A percentile compares a stretch with the other conserved stretches of the same genome.
phyloP scores from a whole-genome alignment of 2,329 filamentous ascomycete species.

The Coniella lustricola region DNA sequence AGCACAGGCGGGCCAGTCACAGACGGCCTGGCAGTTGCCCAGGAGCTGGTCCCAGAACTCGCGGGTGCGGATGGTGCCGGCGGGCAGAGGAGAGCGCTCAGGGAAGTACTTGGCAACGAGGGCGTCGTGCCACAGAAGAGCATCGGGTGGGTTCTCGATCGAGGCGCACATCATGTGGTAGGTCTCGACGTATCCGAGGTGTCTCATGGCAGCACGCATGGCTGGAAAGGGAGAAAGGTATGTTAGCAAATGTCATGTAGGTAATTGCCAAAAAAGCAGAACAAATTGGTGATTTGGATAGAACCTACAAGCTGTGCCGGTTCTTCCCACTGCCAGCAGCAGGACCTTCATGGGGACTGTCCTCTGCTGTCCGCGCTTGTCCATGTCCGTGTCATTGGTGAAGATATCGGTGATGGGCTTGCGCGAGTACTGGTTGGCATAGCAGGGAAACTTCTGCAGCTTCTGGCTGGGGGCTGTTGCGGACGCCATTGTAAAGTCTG shows the following conservation, averaged over 20 bases:
- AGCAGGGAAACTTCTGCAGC: constrained; percentile 15
- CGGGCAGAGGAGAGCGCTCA: constrained; percentile 45
- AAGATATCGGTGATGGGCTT: constrained; percentile 52
- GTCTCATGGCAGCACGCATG: constrained; percentile 57
- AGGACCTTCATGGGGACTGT: constrained; percentile 66
- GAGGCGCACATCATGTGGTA: constrained; percentile 70
- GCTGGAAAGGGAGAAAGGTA: constrained; percentile 34
- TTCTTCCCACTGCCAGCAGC: constrained; percentile 60
- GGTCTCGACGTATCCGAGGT: constrained; percentile 59
- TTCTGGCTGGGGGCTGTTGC: constrained; percentile 10
- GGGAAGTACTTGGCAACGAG: constrained; percentile 47
- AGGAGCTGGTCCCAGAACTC: constrained; percentile 64
- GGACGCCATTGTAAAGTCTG: neutral
- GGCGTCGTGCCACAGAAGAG: constrained; percentile 64
- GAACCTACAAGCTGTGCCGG: constrained; percentile 61
- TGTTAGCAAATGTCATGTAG: neutral
- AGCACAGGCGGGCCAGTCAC: constrained; percentile 61
- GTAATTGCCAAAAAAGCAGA: no score
- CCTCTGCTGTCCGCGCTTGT: constrained; percentile 56
- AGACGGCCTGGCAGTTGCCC: constrained; percentile 59
- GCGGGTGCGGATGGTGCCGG: constrained; percentile 32
- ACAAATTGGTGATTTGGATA: neutral
- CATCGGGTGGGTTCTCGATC: constrained; percentile 61
- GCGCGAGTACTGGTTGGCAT: constrained; percentile 25
- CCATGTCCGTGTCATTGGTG: constrained; percentile 60